These are phyloP conservation scores for Penicillium ucsense DNA, from an alignment of 495 filamentous ascomycete genomes.

Conservation along the genomic window DNA sequence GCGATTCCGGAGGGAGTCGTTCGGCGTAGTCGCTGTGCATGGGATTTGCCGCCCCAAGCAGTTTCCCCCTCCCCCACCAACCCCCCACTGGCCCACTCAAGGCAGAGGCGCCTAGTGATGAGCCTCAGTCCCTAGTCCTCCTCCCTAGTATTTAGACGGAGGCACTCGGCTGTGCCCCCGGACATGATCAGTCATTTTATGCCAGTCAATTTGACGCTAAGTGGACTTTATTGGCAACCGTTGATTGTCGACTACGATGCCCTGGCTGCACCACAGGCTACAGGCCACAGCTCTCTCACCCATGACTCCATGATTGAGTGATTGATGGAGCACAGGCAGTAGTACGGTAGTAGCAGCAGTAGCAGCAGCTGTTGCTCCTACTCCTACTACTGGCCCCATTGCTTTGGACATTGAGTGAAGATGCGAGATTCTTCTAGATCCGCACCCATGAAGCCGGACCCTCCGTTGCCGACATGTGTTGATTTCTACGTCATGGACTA, in stretches of 20 bases:
- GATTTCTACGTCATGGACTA: background rate
- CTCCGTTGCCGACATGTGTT: background rate
- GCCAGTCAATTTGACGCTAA: slow-evolving; percentile 5
- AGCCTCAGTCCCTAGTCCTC: slow-evolving; percentile 9
- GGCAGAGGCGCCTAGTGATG: slow-evolving; percentile 1
- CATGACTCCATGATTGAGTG: too few relatives aligned
- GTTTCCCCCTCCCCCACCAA: slow-evolving; percentile 12
- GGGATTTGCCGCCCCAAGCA: slow-evolving; percentile 21
- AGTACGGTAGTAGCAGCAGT: too few relatives aligned
- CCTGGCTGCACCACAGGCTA: background rate
- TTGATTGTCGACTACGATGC: background rate
- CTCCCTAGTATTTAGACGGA: background rate
- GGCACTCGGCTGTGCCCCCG: slow-evolving; percentile 6
- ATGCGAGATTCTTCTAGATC: too few relatives aligned
- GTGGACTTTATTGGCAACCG: slow-evolving; percentile 7
- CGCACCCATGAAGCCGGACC: too few relatives aligned
- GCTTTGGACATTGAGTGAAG: too few relatives aligned
- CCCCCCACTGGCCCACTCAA: slow-evolving; percentile 12
- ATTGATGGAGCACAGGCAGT: too few relatives aligned
- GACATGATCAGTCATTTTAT: slow-evolving; percentile 4
- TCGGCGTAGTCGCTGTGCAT: slow-evolving; percentile 19
- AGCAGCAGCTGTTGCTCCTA: too few relatives aligned
- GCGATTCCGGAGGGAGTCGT: background rate
- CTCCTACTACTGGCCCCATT: too few relatives aligned
- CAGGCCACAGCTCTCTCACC: too few relatives aligned